Evolutionary conservation across 2,329 filamentous ascomycete species (phyloP), one percentile per base, ranked within the genome.

Genomic region (Neonectria ditissima): DNA sequence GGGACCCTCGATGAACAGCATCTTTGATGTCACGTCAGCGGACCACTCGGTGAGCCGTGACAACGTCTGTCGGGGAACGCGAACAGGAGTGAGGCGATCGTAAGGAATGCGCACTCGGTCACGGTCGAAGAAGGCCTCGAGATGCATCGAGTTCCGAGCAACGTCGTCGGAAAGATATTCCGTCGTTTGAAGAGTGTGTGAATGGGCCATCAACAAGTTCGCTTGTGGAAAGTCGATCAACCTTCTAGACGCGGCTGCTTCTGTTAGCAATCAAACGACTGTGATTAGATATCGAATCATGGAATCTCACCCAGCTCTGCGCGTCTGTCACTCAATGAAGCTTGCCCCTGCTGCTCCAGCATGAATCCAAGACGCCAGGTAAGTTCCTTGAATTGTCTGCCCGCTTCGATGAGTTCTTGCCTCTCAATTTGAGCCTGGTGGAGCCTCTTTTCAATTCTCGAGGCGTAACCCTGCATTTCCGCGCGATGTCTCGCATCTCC

Each of bases 71-170:
- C 20, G 18, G 43, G 43, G 22, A 11, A 45, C 20, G 10, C 43
- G 22, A 22, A 14, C 20, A 10, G 43, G 20, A 26, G 28, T 22
- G 8, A 51, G 18, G 18, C 16, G 10, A 16, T 32, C n/a, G 11
- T 28, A 32, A 30, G 20, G 16, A 4, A 55, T 30, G 24, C 53
- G 22, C n/a, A 45, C 41, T 30, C 53, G 22, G 14, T 55, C 39
- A n/a, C 53, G 39, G 11, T 34, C 37, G 26, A 55, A 55, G 24
- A n/a, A 55, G 18, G 26, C 53, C 28, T 55, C 53, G 13, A 55
- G 28, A 22, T 55, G 24, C 5, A 22, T 30, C 14, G 39, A 55
- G 13, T 55, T 37, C 34, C 13, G 37, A 6, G 41, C 22, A 13
- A 55, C 20, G 5, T 43, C 53, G 5, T 55, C 43, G 11, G 43